Evolutionary conservation across 345 rosid genomes (phyloP), one percentile per base, ranked within the genome.

Genomic region (Arabidopsis suecica): DNA sequence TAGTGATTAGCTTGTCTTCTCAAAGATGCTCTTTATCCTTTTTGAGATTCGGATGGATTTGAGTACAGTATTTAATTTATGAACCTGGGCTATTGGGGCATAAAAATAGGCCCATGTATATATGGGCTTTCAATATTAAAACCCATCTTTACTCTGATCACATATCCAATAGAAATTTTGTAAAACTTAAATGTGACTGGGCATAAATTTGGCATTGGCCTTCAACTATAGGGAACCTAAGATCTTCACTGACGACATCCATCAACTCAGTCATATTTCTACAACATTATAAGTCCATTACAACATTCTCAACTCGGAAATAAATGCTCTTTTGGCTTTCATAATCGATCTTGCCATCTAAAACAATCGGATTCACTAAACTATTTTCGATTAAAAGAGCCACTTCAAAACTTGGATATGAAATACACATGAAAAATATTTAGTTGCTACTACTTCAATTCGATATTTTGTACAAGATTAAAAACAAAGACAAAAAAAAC

Each of bases 1-100:
- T 44, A 54, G 65, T 65, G 58, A 74, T 74, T 74, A 74, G 59
- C 65, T 47, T 56, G 55, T 73, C 64, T 22, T 45, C 22, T 65
- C 40, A 34, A 44, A 55, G 57, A 73, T 64, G 57, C 32, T 44
- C 42, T 55, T 14, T 47, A 41, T 5, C 55, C 50, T 47, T 53
- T 72, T 20, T 32, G 32, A 51, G 61, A 37, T 61, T 72, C 33
- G 3, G 54, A 32, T 32, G n/a, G 53, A 38, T 62, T 62, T 51
- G 61, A 61, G 33, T 7, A 2, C 9, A 61, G 33, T 7, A 2
- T n/a, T 51, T 3, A 22, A 23, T 28, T 9, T 2, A 25, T 14
- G 14, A 5, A 14, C 66, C 36, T 49, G 9, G 50, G 18, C 8
- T 37, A 16, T 50, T 48, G 0, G 1, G 13, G 6, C 37, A 53